Base-by-base conservation (phyloP, 768 basidiomycete genomes). In the Panus rudis region DNA sequence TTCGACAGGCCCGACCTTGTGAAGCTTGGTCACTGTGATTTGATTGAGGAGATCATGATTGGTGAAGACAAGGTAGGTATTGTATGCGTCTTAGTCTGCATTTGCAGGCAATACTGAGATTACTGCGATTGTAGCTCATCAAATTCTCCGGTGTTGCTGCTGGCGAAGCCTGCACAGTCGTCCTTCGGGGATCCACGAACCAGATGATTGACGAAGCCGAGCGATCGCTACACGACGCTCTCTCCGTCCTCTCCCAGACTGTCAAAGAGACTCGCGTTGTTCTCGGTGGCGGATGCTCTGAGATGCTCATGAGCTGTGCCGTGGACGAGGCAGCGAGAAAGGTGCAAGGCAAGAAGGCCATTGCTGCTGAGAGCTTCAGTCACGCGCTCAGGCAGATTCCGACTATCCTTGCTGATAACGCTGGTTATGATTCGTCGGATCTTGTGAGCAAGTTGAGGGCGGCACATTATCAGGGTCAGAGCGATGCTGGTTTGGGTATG, bases 161-260 rank as follows among this genome's bases (percentile, higher is more conserved):
- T 16, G 94, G 94, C 11, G 83, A 94, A 64, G 96, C 96, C 17
- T 98, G 96, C 62, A 99, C 96, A 0, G 92, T 98, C 41, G 94
- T 99, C 22, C 76, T 99, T 6, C 88, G 96, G 26, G 96, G 96
- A 12, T 96, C 93, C 28, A 98, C 96, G 17, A 85, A 84, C 49
- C 96, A 99, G 61, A 99, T 99, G 94, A 85, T 99, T 20, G 96
- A 98, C 55, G 96, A 99, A 63, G 96, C 96, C 2, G 96, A 98
- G 57, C 84, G 96, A 10, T 98, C 94, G 1, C 69, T 99, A 34
- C 96, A 98, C 58, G 96, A 99, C 52, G 96, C 96, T 3, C 82
- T 99, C 8, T 94, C 92, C 0, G 96, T 99, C 4, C 74, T 99
- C 13, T 94, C 93, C 13, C 96, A 99, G 58, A 98, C 94, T 0